Evolutionary conservation across 129 eudicot genomes (phyloP).

Genomic region (Oenanthe sinensis): DNA sequence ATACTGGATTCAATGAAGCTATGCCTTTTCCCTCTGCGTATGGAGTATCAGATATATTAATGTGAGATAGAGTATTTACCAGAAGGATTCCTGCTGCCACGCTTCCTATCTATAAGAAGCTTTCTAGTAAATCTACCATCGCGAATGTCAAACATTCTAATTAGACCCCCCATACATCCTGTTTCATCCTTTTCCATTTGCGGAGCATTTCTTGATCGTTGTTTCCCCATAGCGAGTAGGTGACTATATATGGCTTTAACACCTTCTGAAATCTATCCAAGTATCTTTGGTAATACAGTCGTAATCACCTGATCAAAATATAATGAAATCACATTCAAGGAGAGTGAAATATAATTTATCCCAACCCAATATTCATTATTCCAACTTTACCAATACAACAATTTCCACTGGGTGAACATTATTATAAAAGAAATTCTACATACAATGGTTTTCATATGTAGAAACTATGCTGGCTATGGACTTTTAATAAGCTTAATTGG

Average conservation of each 20-base stretch:
- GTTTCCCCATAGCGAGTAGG: constrained; percentile 45
- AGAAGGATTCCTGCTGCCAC: constrained; percentile 19
- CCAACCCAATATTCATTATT: not conserved
- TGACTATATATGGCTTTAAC: constrained; percentile 4
- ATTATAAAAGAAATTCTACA: not conserved
- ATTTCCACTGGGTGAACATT: not conserved
- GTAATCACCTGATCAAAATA: constrained; percentile 19
- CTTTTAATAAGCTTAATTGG: not conserved
- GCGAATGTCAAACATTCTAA: constrained; percentile 64
- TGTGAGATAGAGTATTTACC: constrained; percentile 40
- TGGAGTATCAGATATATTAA: not conserved
- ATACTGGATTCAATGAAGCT: not conserved
- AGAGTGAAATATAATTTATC: too few relatives aligned
- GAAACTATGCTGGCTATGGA: not conserved
- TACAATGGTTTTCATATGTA: not conserved
- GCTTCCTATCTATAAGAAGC: constrained; percentile 52
- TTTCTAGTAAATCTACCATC: constrained; percentile 51
- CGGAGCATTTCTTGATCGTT: constrained; percentile 37
- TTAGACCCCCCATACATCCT: constrained; percentile 73
- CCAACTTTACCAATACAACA: not conserved
- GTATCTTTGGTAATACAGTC: constrained; percentile 5
- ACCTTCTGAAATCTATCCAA: constrained; percentile 12
- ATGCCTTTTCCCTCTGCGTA: not conserved
- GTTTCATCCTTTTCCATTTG: constrained; percentile 43
- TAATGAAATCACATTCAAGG: constrained; percentile 2